Conservation (phyloP, 805 yeast species). For the Yamadazyma ubonensis region DNA sequence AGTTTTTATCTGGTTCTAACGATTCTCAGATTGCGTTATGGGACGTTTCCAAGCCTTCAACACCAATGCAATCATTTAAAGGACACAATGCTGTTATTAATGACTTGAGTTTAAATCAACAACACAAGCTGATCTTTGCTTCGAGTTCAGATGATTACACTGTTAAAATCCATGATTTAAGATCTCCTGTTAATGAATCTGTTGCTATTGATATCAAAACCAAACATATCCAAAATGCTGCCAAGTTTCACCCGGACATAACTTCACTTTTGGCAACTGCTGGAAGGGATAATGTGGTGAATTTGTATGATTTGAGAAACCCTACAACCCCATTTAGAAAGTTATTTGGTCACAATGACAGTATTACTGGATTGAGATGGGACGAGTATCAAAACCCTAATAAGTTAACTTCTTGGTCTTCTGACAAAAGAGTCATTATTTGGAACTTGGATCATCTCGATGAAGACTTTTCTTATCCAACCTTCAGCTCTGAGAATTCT, state of each 20-base stretch:
- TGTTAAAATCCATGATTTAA: conserved; percentile 59
- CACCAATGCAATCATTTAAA: conserved; percentile 50
- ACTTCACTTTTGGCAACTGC: conserved; percentile 67
- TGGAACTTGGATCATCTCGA: conserved; percentile 71
- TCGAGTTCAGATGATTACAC: conserved; percentile 70
- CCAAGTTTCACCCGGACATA: conserved; percentile 60
- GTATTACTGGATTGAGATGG: conserved; percentile 47
- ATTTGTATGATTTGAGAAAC: conserved; percentile 73
- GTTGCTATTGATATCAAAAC: conserved; percentile 48
- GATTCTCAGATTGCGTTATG: conserved; percentile 71
- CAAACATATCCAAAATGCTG: conserved; percentile 62
- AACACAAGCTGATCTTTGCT: conserved; percentile 46
- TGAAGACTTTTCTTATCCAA: conserved; percentile 48
- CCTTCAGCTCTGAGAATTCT: conserved; percentile 28
- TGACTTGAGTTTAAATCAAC: conserved; percentile 59
- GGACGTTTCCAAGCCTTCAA: conserved; percentile 48
- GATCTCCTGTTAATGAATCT: conserved; percentile 31
- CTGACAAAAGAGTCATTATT: conserved; percentile 65
- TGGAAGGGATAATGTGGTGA: conserved; percentile 71
- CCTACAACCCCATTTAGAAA: conserved; percentile 57
- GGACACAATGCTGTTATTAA: conserved; percentile 61
- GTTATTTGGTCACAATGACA: conserved; percentile 62
- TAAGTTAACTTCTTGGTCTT: conserved; percentile 54
- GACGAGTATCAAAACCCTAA: conserved; percentile 48
- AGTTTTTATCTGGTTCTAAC: conserved; percentile 61